A percentile compares a stretch with the other conserved stretches of the same genome.
phyloP scores from a whole-genome alignment of 2,329 filamentous ascomycete species.

The Exophiala sp. region DNA sequence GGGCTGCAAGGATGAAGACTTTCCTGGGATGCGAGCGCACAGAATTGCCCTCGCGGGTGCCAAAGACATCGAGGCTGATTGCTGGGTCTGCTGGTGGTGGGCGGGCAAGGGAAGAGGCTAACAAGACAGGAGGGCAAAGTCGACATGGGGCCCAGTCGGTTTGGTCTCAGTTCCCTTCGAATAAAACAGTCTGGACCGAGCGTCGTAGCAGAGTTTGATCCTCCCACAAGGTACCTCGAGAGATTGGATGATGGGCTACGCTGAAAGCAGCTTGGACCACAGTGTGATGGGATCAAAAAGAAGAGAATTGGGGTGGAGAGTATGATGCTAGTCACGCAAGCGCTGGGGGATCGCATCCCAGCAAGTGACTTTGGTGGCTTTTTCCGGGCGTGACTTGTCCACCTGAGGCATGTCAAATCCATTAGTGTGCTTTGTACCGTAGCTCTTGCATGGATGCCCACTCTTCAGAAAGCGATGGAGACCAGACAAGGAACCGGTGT shows the following conservation, averaged over 20 bases:
- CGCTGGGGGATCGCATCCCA: constrained; percentile 3
- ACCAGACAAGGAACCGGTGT: not conserved
- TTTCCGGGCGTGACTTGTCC: constrained; percentile 9
- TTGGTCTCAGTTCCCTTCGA: constrained; percentile 16
- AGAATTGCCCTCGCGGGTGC: not conserved
- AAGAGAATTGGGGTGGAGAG: not conserved
- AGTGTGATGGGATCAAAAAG: constrained; percentile 7
- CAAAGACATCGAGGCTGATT: not conserved
- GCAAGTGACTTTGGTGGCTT: not conserved
- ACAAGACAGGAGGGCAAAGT: constrained; percentile 2
- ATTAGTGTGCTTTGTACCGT: not conserved
- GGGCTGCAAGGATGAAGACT: not conserved
- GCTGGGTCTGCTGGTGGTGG: constrained; percentile 1
- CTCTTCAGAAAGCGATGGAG: not conserved
- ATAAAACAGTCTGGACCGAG: constrained; percentile 20
- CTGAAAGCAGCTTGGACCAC: constrained; percentile 13
- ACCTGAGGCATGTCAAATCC: constrained; percentile 7
- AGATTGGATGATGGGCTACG: constrained; percentile 22
- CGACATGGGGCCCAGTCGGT: constrained; percentile 14
- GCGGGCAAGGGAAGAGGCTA: constrained; percentile 2
- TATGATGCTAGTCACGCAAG: constrained; percentile 6
- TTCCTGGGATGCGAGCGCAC: not conserved
- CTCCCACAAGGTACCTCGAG: constrained; percentile 20
- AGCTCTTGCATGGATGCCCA: not conserved
- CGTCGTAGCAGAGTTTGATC: constrained; percentile 18